These are phyloP conservation scores for Nannochloropsis oceanica DNA, from an alignment of 108 stramenopile genomes.

Conservation along the genomic window DNA sequence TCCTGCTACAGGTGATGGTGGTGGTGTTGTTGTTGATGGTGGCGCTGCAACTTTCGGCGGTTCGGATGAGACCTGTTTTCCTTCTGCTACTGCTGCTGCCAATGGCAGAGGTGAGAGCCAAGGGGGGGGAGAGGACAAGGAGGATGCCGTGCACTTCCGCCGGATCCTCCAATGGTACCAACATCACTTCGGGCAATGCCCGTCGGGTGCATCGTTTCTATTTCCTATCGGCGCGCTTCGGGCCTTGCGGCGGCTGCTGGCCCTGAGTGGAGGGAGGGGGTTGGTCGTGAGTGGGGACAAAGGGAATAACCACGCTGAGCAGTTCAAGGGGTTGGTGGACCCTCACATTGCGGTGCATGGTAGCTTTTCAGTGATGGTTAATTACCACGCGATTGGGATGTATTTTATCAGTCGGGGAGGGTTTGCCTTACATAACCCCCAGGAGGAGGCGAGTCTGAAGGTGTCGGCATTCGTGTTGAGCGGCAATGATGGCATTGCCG, in stretches of 20 bases:
- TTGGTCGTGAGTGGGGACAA: conserved; percentile 48
- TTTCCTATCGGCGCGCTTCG: conserved; percentile 47
- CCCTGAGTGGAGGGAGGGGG: conserved; percentile 30
- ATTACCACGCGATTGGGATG: conserved; percentile 55
- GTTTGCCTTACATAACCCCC: conserved; percentile 49
- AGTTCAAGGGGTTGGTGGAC: conserved; percentile 48
- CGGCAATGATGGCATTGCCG: conserved; percentile 12
- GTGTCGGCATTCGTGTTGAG: conserved; percentile 42
- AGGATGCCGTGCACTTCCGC: conserved; percentile 22
- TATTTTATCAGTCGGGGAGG: conserved; percentile 49
- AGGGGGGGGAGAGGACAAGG: conserved; percentile 23
- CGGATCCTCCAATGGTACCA: conserved; percentile 44
- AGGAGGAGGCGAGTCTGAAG: conserved; percentile 46
- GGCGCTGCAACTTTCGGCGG: not conserved
- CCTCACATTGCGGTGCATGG: conserved; percentile 59
- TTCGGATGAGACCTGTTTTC: not conserved
- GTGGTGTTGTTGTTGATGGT: not conserved
- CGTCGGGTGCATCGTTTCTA: conserved; percentile 42
- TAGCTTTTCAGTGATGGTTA: conserved; percentile 54
- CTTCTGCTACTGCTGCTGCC: not conserved
- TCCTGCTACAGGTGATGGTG: not conserved
- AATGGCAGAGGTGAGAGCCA: conserved; percentile 10
- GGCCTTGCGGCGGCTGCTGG: conserved; percentile 37
- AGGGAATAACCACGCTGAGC: conserved; percentile 50
- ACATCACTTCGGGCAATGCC: conserved; percentile 28